phyloP scores from a whole-genome alignment of 1,284 basidiomycete genomes.

The Ceratobasidium theobromae region DNA sequence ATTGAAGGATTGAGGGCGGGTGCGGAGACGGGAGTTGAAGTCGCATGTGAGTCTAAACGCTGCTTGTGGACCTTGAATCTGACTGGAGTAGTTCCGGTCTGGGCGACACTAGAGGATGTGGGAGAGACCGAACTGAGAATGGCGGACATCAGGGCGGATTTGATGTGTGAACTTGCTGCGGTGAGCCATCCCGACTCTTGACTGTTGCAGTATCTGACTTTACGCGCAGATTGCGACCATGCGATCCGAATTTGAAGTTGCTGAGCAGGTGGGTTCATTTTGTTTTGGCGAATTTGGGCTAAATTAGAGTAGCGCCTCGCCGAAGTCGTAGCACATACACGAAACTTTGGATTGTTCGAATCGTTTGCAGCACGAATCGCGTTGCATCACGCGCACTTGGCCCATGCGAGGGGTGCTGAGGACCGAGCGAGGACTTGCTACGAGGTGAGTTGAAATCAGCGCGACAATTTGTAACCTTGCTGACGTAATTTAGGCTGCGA shows the following conservation, averaged over 20 bases:
- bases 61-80: neutral
- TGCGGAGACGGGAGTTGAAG: constrained; percentile 55
- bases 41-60: constrained; percentile 40
- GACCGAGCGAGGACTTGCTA: constrained; percentile 62
- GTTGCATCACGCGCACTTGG: constrained; percentile 64
- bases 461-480: constrained; percentile 55
- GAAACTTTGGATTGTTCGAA: constrained; percentile 57
- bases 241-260: constrained; percentile 58
- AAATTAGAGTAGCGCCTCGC: constrained; percentile 58
- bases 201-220: neutral
- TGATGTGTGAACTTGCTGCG: constrained; percentile 46
- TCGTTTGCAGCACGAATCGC: constrained; percentile 62
- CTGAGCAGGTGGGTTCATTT: constrained; percentile 48
- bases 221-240: constrained; percentile 31
- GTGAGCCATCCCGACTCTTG: constrained; percentile 10
- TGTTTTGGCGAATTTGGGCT: too few species aligned
- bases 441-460: constrained; percentile 17
- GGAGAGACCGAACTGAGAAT: constrained; percentile 53
- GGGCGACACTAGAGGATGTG: constrained; percentile 56
- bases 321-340: constrained; percentile 60
- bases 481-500: constrained; percentile 51
- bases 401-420: constrained; percentile 55
- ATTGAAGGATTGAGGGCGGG: constrained; percentile 58
- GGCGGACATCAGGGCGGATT: constrained; percentile 65
- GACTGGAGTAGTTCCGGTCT: constrained; percentile 46